These are phyloP conservation scores for Trichoderma reesei DNA, from an alignment of 495 filamentous ascomycete species.

Conservation along the genomic window DNA sequence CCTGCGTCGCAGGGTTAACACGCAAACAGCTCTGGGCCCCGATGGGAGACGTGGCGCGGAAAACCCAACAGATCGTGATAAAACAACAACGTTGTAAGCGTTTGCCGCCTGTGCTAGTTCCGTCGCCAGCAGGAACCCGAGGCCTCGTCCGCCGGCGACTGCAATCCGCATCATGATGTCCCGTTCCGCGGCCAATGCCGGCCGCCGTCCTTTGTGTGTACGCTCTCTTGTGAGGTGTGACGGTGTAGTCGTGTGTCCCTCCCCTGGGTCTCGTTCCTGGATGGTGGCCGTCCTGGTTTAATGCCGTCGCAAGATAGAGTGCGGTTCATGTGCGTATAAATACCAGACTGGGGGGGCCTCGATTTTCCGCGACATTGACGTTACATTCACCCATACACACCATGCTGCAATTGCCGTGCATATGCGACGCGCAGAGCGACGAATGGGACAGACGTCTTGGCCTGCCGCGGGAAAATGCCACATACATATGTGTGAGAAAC, in stretches of 20 bases:
- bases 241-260: neutral
- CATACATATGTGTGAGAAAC: slow-evolving; percentile 5
- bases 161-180: slow-evolving; percentile 56
- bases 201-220: neutral
- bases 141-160: slow-evolving; percentile 60
- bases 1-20: slow-evolving; percentile 12
- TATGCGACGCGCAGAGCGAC: neutral
- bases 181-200: neutral
- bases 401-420: slow-evolving; percentile 6
- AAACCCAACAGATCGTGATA: slow-evolving; percentile 49
- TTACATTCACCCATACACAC: slow-evolving; percentile 7
- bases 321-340: slow-evolving; percentile 9
- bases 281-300: neutral
- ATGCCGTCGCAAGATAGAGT: neutral
- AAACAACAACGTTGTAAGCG: slow-evolving; percentile 46
- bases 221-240: neutral
- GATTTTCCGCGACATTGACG: slow-evolving; percentile 8
- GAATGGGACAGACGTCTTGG: slow-evolving; percentile 4
- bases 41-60: slow-evolving; percentile 4
- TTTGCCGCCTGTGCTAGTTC: slow-evolving; percentile 50
- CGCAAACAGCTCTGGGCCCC: neutral
- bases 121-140: slow-evolving; percentile 54
- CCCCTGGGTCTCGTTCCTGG: neutral
- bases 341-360: slow-evolving; percentile 5
- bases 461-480: slow-evolving; percentile 3